Evolutionary conservation across 2,329 filamentous ascomycete species (phyloP), one percentile per base, ranked within the genome.

Genomic region (Periconia sp.): DNA sequence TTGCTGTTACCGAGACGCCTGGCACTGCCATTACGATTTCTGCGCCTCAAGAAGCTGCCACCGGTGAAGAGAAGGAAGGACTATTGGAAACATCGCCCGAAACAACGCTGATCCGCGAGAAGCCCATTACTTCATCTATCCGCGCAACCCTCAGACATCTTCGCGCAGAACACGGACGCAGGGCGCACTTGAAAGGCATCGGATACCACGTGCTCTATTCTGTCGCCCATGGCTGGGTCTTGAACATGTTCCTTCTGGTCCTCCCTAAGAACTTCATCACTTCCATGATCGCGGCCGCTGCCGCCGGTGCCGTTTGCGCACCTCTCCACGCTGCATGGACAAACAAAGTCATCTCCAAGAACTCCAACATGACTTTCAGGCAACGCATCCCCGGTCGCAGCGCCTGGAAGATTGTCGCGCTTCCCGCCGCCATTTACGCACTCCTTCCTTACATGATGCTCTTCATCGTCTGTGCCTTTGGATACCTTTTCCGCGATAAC

Each of bases 281-380:
- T 52, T 67, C 77, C 47, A 60, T 86, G 50, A 40, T 89, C 50
- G 77, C 79, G 50, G 80, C 80, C 49, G 79, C 87, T 47, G 53
- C 88, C 41, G 79, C 84, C 23, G 80, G 83, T 48, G 72, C 93
- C 19, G 72, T 82, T 18, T 78, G 90, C 31, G 83, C 88, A 37
- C 88, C 88, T 65, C 73, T 93, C 54, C 83, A 85, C 70, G 83
- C 92, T 61, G 82, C 85, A 49, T 96, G 92, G 91, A 90, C 92
- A 3, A 91, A 96, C 70, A 87, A 90, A 65, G 85, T 96, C 70
- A 92, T 97, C 68, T 87, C 90, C 1, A 80, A 85, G 49, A 85
- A 86, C 6, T 87, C 83, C 52, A 68, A 79, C 45, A 82, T 83
- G 70, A 77, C 76, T 45, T 68, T 74, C 62, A 91, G 88, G 79